A percentile compares a stretch with the other conserved stretches of the same genome.
Conservation (phyloP, 768 basidiomycete genomes). For the Suillus fuscotomentosus region DNA sequence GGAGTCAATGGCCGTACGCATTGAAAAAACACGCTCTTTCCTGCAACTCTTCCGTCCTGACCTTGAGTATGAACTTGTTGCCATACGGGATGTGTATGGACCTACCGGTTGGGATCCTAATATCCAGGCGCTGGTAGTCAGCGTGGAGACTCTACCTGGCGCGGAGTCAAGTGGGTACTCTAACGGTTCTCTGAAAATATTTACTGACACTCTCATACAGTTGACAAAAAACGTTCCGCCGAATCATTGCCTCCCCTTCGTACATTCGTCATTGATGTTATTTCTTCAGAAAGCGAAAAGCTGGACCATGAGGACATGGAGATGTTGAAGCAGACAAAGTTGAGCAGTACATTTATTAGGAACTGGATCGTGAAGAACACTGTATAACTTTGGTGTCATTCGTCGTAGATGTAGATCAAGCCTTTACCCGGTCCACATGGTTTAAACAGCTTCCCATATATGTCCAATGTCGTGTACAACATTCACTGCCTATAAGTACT, state of each 20-base stretch:
- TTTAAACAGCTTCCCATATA: neutral
- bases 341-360: constrained; percentile 93
- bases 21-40: constrained; percentile 60
- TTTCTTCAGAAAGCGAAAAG: constrained; percentile 61
- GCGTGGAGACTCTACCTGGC: constrained; percentile 81
- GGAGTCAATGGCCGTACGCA: constrained; percentile 59
- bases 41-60: constrained; percentile 66
- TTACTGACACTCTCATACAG: constrained; percentile 34
- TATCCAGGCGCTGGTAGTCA: constrained; percentile 91
- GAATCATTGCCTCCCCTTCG: constrained; percentile 58
- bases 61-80: constrained; percentile 64
- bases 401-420: neutral
- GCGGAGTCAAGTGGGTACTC: constrained; percentile 65
- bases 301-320: constrained; percentile 67
- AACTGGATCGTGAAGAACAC: constrained; percentile 68
- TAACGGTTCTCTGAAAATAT: neutral
- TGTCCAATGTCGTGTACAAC: no score
- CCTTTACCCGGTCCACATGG: neutral
- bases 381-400: neutral
- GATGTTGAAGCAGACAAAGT: constrained; percentile 74
- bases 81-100: constrained; percentile 85
- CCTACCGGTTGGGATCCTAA: constrained; percentile 87
- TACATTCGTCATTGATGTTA: constrained; percentile 85
- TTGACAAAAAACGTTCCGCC: constrained; percentile 58
- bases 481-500: neutral